Conservation (phyloP, 176 grass and related monocot species). For the Carex myosuroides region DNA sequence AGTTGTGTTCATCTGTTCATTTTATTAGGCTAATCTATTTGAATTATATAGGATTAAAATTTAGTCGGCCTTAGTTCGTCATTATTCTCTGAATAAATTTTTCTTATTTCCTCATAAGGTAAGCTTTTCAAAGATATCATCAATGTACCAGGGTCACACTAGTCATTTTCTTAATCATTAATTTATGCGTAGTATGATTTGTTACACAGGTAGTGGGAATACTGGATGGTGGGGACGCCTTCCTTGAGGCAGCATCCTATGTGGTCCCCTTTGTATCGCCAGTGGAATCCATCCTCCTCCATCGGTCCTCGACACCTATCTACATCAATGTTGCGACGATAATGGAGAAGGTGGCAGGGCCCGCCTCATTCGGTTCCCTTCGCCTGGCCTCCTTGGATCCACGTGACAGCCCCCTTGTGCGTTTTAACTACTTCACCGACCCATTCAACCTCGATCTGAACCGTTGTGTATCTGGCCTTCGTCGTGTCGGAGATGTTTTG, state of each 20-base stretch:
- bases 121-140: not conserved
- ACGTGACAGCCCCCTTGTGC: conserved; percentile 40
- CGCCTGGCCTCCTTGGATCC: conserved; percentile 56
- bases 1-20: not conserved
- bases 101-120: not conserved
- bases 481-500: conserved; percentile 49
- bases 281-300: conserved; percentile 26
- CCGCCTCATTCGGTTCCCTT: conserved; percentile 52
- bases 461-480: conserved; percentile 46
- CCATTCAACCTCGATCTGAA: conserved; percentile 49
- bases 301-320: conserved; percentile 30
- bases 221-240: conserved; percentile 41
- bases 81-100: not conserved
- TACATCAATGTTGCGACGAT: conserved; percentile 59
- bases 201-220: conserved; percentile 57
- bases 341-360: conserved; percentile 75
- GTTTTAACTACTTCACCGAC: conserved; percentile 76
- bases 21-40: not conserved
- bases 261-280: conserved; percentile 46
- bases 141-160: not conserved
- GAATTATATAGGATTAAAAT: not conserved
- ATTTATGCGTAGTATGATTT: not conserved
- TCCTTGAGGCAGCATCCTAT: conserved; percentile 75
- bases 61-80: not conserved
- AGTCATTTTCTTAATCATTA: not conserved